These are phyloP conservation scores for Tetracladium setigerum DNA, from an alignment of 495 filamentous ascomycete genomes.

Conservation along the genomic window DNA sequence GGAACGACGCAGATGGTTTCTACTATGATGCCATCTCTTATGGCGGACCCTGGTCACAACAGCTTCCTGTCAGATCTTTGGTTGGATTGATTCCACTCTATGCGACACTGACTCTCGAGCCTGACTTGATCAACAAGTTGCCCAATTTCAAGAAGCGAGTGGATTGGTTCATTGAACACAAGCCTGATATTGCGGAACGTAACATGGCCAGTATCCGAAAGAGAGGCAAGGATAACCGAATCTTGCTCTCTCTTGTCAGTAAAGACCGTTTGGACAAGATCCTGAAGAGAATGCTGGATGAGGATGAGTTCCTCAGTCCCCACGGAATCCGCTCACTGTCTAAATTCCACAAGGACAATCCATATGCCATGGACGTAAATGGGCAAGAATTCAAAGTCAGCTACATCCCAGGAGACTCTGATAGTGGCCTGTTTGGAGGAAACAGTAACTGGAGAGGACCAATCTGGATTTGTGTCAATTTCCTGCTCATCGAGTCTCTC, in stretches of 20 bases:
- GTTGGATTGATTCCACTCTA: conserved; percentile 92
- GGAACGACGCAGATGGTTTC: conserved; percentile 94
- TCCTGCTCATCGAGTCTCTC: conserved; percentile 85
- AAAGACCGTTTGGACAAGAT: conserved; percentile 83
- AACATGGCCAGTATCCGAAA: conserved; percentile 88
- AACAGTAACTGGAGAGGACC: conserved; percentile 97
- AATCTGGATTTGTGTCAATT: conserved; percentile 95
- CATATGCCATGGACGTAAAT: conserved; percentile 93
- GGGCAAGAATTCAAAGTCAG: conserved; percentile 80
- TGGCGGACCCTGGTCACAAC: conserved; percentile 86
- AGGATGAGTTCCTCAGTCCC: conserved; percentile 83
- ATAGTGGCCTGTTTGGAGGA: conserved; percentile 87
- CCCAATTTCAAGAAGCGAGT: conserved; percentile 90
- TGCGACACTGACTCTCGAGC: conserved; percentile 84
- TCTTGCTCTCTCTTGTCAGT: conserved; percentile 81
- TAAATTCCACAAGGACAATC: conserved; percentile 84
- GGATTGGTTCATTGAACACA: conserved; percentile 87
- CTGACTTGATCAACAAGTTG: conserved; percentile 84
- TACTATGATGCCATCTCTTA: conserved; percentile 98
- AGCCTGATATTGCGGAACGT: conserved; percentile 74
- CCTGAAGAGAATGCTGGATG: conserved; percentile 83
- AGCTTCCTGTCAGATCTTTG: conserved; percentile 83
- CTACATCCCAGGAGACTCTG: conserved; percentile 90
- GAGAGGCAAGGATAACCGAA: conserved; percentile 79
- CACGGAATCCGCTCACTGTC: conserved; percentile 91